Conservation (phyloP, 2,329 filamentous ascomycete genomes). For the Corynespora cassiicola region DNA sequence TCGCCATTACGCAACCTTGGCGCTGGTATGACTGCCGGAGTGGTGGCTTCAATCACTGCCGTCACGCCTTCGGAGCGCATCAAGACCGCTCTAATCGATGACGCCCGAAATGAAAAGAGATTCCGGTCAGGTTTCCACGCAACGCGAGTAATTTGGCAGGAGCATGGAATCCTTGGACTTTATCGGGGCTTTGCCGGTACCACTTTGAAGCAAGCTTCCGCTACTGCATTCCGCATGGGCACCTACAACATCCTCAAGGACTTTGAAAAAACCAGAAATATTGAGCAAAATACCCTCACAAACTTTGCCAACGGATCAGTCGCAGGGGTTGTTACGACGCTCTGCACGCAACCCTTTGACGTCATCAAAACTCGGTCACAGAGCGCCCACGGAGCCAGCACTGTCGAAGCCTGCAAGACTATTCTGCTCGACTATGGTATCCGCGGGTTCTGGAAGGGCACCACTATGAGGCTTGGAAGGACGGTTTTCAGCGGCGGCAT, state of each 20-base stretch:
- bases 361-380: constrained; percentile 70
- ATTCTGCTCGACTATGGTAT: constrained; percentile 65
- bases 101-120: constrained; percentile 57
- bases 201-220: constrained; percentile 67
- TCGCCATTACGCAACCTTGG: constrained; percentile 64
- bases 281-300: constrained; percentile 57
- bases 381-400: constrained; percentile 63
- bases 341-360: constrained; percentile 68
- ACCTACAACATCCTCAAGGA: constrained; percentile 70
- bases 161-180: constrained; percentile 61
- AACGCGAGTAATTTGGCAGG: constrained; percentile 54
- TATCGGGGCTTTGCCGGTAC: constrained; percentile 67
- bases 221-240: constrained; percentile 68
- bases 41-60: constrained; percentile 67
- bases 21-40: constrained; percentile 69
- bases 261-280: constrained; percentile 55
- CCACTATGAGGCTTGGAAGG: constrained; percentile 70
- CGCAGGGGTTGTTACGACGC: constrained; percentile 66
- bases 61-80: constrained; percentile 73
- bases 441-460: constrained; percentile 70
- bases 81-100: constrained; percentile 72
- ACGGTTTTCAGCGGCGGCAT: constrained; percentile 72
- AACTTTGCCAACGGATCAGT: constrained; percentile 69
- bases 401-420: constrained; percentile 61
- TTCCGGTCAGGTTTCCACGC: constrained; percentile 62